Percentiles rank a stretch among this genome's conserved stretches.
Conservation (phyloP, 2,329 filamentous ascomycete genomes). For the Fusarium austroafricanum region DNA sequence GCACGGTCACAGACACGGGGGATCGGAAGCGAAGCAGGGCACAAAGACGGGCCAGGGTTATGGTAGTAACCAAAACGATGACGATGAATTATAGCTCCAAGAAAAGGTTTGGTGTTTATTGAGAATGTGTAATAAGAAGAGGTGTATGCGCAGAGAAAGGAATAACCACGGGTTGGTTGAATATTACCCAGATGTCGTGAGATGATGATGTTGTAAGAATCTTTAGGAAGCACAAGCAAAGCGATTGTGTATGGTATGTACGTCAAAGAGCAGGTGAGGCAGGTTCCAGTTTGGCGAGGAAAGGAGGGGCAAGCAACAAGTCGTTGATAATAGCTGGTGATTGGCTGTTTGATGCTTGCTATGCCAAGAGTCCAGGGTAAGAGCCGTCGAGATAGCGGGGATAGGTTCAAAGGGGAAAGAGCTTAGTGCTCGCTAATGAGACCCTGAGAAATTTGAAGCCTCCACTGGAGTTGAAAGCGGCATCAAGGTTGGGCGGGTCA, state of each 20-base stretch:
- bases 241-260: constrained; percentile 30
- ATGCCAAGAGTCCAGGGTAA: constrained; percentile 20
- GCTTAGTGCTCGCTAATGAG: constrained; percentile 16
- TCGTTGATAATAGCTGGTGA: constrained; percentile 19
- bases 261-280: constrained; percentile 15
- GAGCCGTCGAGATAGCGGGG: constrained; percentile 21
- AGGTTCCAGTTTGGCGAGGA: constrained; percentile 18
- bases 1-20: constrained; percentile 26
- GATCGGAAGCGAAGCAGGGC: constrained; percentile 15
- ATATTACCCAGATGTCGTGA: constrained; percentile 8
- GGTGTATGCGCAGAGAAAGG: background rate
- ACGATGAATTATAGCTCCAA: constrained; percentile 9
- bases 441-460: constrained; percentile 18
- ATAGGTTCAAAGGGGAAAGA: constrained; percentile 12
- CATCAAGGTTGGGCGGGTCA: background rate
- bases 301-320: constrained; percentile 44
- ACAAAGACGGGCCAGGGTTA: constrained; percentile 19
- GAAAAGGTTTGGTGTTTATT: constrained; percentile 7
- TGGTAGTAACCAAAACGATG: constrained; percentile 9
- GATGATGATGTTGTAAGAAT: constrained; percentile 22
- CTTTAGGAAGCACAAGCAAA: constrained; percentile 9
- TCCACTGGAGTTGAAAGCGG: constrained; percentile 21
- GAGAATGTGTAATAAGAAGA: background rate
- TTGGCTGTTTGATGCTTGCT: constrained; percentile 8
- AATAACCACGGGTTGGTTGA: constrained; percentile 7